These are phyloP conservation scores for Podospora pseudocomata DNA, from an alignment of 495 filamentous ascomycete genomes.

Conservation along the genomic window DNA sequence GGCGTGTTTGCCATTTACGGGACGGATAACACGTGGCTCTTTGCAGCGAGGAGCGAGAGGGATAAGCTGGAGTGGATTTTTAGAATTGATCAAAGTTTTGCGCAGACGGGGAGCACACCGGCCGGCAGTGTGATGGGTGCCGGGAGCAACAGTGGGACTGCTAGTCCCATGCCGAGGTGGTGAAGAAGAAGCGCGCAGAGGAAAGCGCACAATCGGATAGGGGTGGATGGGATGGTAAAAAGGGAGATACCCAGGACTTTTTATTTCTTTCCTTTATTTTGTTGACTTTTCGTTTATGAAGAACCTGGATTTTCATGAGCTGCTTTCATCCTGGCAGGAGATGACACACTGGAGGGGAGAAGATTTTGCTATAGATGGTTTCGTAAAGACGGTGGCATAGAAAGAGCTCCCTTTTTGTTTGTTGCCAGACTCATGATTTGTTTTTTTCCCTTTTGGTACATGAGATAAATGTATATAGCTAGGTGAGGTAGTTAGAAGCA, in stretches of 20 bases:
- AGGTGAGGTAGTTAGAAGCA: not conserved
- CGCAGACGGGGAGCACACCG: slow-evolving; percentile 1
- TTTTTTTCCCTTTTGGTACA: not conserved
- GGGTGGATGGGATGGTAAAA: not conserved
- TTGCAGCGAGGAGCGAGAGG: slow-evolving; percentile 78
- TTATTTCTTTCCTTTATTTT: not conserved
- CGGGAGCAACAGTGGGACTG: not conserved
- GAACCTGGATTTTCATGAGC: not conserved
- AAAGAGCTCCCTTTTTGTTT: not conserved
- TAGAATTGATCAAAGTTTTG: slow-evolving; percentile 61
- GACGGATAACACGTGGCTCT: slow-evolving; percentile 88
- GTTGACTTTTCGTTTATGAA: not conserved
- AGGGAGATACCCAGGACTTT: not conserved
- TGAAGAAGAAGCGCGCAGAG: not conserved
- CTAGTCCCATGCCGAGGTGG: not conserved
- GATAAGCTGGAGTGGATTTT: slow-evolving; percentile 96
- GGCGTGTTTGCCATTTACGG: slow-evolving; percentile 93
- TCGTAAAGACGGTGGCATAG: not conserved
- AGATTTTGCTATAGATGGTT: not conserved
- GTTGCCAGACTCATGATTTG: not conserved
- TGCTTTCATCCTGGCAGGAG: not conserved
- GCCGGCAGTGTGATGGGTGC: not conserved
- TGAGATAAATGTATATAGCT: not conserved
- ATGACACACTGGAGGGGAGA: not conserved
- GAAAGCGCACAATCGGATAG: not conserved